Evolutionary conservation across 31 red algal genomes (phyloP), one percentile per base, ranked within the genome.

Genomic region (Pterothamnion heteromorphum): DNA sequence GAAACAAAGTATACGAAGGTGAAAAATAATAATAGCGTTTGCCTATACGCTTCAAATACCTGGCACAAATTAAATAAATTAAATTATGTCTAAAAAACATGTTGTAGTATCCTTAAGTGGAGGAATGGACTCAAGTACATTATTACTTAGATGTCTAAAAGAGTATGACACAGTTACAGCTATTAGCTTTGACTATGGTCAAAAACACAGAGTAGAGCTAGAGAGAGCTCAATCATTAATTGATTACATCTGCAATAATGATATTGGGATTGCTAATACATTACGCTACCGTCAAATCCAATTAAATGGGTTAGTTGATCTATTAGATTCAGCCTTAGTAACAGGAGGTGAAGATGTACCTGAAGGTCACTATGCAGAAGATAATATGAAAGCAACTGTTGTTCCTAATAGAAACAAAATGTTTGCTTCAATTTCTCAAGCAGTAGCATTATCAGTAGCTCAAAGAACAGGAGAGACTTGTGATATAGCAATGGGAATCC

Each of bases 311-410:
- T 41, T 41, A 41, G 38, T 41, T 76, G 72, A 76, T 26, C 72
- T 76, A 76, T 76, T 76, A 30, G 72, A 76, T 30, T 76, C 72
- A 30, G 72, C 23, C 30, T 32, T 76, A 32, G 26, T 76, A 30
- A 76, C 23, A 76, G 23, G 26, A 30, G 72, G 72, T 76, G 72
- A 32, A 76, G 72, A 76, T 76, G 30, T 76, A 76, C 72, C 72
- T 76, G 72, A 76, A 32, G 72, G 72, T 76, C 72, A 76, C 72
- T 76, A 76, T 76, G 72, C 23, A 76, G 72, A 76, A 32, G 72
- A 76, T 76, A 76, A 76, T 76, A 76, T 76, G 72, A 76, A 76
- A 32, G 30, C 26, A 26, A 76, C 72, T 76, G 72, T 76, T 26
- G 72, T 76, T 26, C 72, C 72, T 76, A 30, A 30, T 76, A 76